Percentiles rank a stretch among this genome's conserved stretches.
Evolutionary conservation across 441 rosid genomes (phyloP).

Genomic region (Daphne laureola): DNA sequence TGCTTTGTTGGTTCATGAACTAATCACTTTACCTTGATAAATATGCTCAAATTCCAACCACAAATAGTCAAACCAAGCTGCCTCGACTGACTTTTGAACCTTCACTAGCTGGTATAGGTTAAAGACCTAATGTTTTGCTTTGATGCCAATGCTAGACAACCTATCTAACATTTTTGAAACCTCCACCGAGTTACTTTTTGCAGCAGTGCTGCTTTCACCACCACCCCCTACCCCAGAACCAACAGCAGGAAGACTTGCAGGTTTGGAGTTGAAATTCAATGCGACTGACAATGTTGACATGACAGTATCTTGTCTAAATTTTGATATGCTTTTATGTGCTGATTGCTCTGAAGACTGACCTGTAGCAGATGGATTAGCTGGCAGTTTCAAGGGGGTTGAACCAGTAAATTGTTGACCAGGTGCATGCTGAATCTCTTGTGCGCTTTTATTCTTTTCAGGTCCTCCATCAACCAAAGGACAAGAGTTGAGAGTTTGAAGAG

Average conservation of each 20-base stretch:
- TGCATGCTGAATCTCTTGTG: constrained; percentile 21
- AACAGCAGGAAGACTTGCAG: constrained; percentile 21
- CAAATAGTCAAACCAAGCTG: no score
- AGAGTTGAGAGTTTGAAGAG: constrained; percentile 43
- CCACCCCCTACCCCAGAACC: constrained; percentile 14
- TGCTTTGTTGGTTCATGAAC: no score
- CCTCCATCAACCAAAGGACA: constrained; percentile 42
- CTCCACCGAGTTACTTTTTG: constrained; percentile 25
- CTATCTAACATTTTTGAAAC: constrained; percentile 48
- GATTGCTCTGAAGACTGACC: constrained; percentile 26
- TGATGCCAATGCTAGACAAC: constrained; percentile 33
- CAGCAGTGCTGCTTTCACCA: constrained; percentile 9
- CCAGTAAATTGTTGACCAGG: constrained; percentile 14
- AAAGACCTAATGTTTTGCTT: constrained; percentile 13
- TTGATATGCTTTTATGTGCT: constrained; percentile 26
- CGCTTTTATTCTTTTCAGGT: constrained; percentile 4
- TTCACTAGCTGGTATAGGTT: background rate
- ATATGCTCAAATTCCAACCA: no score
- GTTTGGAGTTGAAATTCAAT: constrained; percentile 42
- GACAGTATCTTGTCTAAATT: constrained; percentile 40
- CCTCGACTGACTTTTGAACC: no score
- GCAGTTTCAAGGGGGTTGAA: constrained; percentile 15
- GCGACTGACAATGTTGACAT: constrained; percentile 66
- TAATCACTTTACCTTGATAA: no score
- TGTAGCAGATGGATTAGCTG: constrained; percentile 16